Evolutionary conservation across 1,139 yeast species (phyloP).

Genomic region (Waltiozyma solani): DNA sequence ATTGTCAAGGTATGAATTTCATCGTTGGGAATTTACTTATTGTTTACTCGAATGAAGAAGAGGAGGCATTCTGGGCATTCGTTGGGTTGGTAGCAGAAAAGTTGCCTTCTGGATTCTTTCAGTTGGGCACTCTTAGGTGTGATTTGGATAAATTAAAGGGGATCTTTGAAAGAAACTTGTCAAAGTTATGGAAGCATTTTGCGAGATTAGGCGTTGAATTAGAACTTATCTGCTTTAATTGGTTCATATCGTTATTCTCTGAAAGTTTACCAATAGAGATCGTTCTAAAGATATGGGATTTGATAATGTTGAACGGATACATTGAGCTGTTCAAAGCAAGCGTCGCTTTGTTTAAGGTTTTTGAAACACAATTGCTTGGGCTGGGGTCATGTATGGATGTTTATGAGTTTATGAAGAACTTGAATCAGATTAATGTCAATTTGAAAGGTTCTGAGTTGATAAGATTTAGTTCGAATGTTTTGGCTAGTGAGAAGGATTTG

Average conservation of each 20-base stretch:
- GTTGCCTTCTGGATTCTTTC: slow-evolving; percentile 38
- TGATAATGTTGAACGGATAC: slow-evolving; percentile 32
- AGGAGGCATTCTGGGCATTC: slow-evolving; percentile 49
- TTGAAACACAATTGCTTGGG: slow-evolving; percentile 26
- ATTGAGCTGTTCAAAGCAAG: slow-evolving; percentile 27
- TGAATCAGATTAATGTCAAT: slow-evolving; percentile 20
- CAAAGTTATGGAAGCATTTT: slow-evolving; percentile 30
- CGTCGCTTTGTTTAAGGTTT: slow-evolving; percentile 32
- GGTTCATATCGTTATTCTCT: slow-evolving; percentile 50
- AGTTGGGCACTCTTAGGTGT: slow-evolving; percentile 29
- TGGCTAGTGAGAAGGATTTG: neutral
- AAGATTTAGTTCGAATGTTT: slow-evolving; percentile 5
- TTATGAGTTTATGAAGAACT: slow-evolving; percentile 34
- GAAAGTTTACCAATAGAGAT: slow-evolving; percentile 44
- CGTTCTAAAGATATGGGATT: slow-evolving; percentile 45
- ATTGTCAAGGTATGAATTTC: slow-evolving; percentile 58
- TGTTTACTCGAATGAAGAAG: slow-evolving; percentile 34
- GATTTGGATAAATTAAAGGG: slow-evolving; percentile 27
- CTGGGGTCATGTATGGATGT: slow-evolving; percentile 29
- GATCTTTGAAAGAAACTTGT: slow-evolving; percentile 25
- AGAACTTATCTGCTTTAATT: slow-evolving; percentile 44
- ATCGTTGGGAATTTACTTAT: slow-evolving; percentile 43
- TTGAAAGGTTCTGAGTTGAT: slow-evolving; percentile 17
- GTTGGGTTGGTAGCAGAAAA: slow-evolving; percentile 41
- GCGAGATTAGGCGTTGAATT: slow-evolving; percentile 30